Percentiles rank a stretch among this genome's conserved stretches.
Conservation (phyloP, 108 stramenopile genomes). For the Stephanodiscus triporus region DNA sequence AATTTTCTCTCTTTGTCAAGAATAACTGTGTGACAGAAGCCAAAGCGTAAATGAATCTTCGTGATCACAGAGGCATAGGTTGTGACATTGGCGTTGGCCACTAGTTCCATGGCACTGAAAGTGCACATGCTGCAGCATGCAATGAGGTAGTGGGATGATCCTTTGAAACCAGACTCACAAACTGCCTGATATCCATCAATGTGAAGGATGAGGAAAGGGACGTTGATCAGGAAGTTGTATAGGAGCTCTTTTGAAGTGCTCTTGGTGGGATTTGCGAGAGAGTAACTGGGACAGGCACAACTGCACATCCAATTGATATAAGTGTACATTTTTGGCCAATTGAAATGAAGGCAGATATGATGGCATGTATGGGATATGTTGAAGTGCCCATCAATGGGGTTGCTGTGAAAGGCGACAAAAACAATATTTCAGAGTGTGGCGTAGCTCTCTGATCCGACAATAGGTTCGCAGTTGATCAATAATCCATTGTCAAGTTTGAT, state of each 20-base stretch:
- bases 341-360: too few species aligned
- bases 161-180: constrained; percentile 11
- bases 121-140: too few species aligned
- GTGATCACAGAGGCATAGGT: too few species aligned
- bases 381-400: neutral
- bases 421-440: neutral
- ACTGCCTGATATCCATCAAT: constrained; percentile 14
- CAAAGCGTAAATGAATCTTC: too few species aligned
- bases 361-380: too few species aligned
- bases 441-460: neutral
- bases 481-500: neutral
- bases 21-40: too few species aligned
- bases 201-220: too few species aligned
- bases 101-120: neutral
- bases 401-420: neutral
- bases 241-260: neutral
- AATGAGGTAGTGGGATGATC: neutral
- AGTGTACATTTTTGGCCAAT: too few species aligned
- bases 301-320: too few species aligned
- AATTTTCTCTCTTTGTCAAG: too few species aligned
- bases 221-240: neutral
- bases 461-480: neutral
- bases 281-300: neutral
- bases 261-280: neutral
- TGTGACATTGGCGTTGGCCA: neutral